These are phyloP conservation scores for Leccinum uliginosum DNA, from an alignment of 768 basidiomycete species.

Conservation along the genomic window DNA sequence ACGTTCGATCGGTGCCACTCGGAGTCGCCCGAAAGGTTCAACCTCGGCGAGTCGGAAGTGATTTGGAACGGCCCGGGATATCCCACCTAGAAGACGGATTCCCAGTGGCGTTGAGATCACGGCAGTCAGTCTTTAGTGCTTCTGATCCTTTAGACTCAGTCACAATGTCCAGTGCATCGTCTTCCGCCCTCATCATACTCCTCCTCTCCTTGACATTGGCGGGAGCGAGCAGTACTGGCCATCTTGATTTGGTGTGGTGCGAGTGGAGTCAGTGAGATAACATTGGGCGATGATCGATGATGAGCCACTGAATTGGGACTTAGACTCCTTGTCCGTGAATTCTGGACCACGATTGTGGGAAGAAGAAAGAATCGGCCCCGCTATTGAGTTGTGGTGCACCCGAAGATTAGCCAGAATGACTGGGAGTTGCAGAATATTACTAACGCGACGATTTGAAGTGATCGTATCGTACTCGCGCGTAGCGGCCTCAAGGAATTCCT, in stretches of 20 bases:
- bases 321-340: conserved; percentile 22
- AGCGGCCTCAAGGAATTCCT: no score
- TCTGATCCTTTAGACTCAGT: no score
- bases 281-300: conserved; percentile 32
- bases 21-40: no score
- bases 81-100: no score
- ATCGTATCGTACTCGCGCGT: conserved; percentile 22
- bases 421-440: conserved; percentile 49
- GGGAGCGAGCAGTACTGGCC: not conserved
- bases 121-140: no score
- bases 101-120: no score
- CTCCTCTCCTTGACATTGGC: not conserved
- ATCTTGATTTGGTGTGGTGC: not conserved
- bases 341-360: conserved; percentile 7
- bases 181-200: conserved; percentile 26
- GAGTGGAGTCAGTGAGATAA: not conserved
- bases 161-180: conserved; percentile 7
- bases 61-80: no score
- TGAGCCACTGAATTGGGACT: conserved; percentile 35
- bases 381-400: conserved; percentile 10
- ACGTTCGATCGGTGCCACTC: not conserved
- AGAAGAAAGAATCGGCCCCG: conserved; percentile 7
- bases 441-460: conserved; percentile 8
- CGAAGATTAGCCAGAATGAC: conserved; percentile 33
- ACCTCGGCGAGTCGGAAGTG: no score